These are phyloP conservation scores for Alternaria sp. DNA, from an alignment of 2,329 filamentous ascomycete species.

Conservation along the genomic window DNA sequence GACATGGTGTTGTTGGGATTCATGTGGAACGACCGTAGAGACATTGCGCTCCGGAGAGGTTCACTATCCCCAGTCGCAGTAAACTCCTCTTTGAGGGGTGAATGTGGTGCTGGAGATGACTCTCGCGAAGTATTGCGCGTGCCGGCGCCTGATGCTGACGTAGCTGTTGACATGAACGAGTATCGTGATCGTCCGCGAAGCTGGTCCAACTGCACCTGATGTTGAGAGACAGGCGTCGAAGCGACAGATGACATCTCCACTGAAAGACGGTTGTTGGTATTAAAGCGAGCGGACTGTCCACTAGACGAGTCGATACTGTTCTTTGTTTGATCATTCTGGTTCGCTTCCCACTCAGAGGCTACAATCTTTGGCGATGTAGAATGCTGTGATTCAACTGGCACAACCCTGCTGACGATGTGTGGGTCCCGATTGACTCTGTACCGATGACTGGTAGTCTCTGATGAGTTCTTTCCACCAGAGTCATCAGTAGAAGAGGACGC, in stretches of 20 bases:
- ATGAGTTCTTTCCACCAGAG: constrained; percentile 30
- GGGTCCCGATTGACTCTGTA: constrained; percentile 49
- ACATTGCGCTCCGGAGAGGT: constrained; percentile 43
- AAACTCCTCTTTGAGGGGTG: constrained; percentile 42
- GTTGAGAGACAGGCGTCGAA: constrained; percentile 46
- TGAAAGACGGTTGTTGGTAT: constrained; percentile 42
- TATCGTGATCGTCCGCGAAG: constrained; percentile 48
- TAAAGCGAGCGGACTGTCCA: constrained; percentile 36
- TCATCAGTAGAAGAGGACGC: constrained; percentile 42
- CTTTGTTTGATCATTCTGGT: constrained; percentile 35
- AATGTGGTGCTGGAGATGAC: constrained; percentile 47
- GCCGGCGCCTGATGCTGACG: constrained; percentile 43
- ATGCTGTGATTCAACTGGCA: constrained; percentile 47
- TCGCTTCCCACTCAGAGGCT: constrained; percentile 44
- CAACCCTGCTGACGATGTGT: constrained; percentile 38
- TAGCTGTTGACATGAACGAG: constrained; percentile 50
- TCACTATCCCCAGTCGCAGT: constrained; percentile 34
- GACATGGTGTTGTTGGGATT: constrained; percentile 41
- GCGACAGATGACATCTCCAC: constrained; percentile 46
- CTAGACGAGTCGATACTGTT: constrained; percentile 43
- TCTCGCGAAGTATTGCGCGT: constrained; percentile 47
- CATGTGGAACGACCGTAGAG: constrained; percentile 51
- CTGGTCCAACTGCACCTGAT: constrained; percentile 48
- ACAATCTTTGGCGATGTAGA: constrained; percentile 41
- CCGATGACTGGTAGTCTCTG: constrained; percentile 47